Base-by-base conservation (phyloP, 2,329 filamentous ascomycete species). In the Cordyceps cicadae region DNA sequence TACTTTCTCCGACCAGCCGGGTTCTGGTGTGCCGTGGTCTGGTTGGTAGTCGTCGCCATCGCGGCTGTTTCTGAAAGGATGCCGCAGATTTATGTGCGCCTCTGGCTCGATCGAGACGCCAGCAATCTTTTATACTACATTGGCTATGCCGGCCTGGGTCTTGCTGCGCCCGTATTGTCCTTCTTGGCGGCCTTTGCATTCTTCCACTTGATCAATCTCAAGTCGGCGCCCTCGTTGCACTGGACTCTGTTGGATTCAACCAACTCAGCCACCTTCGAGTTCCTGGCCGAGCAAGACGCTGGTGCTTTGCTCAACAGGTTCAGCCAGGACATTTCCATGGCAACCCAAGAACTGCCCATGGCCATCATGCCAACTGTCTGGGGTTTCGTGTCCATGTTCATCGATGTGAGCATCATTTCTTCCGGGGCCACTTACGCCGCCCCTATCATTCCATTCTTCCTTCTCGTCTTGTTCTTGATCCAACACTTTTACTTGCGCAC, bases 401-500 rank as follows among this genome's bases (percentile, higher is more conserved):
- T 58, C 24, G 73, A 62, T 26, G 52, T 63, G 34, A 39, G 32
- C 41, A 52, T 69, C 24, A 66, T 67, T 6, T 55, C 64, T 19
- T 61, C 66, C 0, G 64, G 70, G 24, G 67, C 67, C 3, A 64
- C 67, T 49, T 72, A 71, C 54, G 61, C 74, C 46, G 67, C 70
- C 2, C 55, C 71, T 7, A 68, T 67, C 0, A 62, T 69, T 5
- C 71, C 70, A 1, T 61, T 70, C 45, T 54, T 67, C n/a, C 24
- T 65, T 17, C 17, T 62, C 5, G 41, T 64, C 1, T 56, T 74
- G 2, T 74, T 69, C 49, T 7, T 67, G 3, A 49, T 73, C 8
- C 71, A 72, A 48, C 66, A 66, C 15, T 69, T 70, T 37, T 74
- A 74, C 55, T 64, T 75, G 1, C 65, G 67, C 6, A 75, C 73